Evolutionary conservation across 1,284 basidiomycete genomes (phyloP).

Genomic region (Ganoderma sinense): DNA sequence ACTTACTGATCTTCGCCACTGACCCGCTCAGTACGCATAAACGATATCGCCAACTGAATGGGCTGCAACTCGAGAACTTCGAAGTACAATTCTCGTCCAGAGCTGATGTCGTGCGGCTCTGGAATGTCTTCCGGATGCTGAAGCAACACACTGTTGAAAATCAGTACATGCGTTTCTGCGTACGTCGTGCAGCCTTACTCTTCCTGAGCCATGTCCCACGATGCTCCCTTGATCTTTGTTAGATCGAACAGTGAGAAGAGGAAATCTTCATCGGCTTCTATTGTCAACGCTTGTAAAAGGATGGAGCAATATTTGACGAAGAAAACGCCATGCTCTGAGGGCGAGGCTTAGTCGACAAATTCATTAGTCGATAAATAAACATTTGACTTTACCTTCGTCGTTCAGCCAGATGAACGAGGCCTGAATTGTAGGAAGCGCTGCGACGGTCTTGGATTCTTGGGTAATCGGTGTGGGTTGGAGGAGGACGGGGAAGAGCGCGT

Average conservation of each 20-base stretch:
- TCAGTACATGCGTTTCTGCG: neutral
- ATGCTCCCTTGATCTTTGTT: constrained; percentile 88
- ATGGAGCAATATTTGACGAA: constrained; percentile 99
- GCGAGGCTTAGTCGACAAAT: neutral
- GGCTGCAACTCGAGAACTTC: constrained; percentile 98
- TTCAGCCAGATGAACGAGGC: constrained; percentile 90
- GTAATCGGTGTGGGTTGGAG: constrained; percentile 94
- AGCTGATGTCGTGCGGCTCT: constrained; percentile 75
- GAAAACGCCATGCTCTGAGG: constrained; percentile 89
- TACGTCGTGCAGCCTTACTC: constrained; percentile 62
- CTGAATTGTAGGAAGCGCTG: constrained; percentile 92
- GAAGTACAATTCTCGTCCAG: constrained; percentile 90
- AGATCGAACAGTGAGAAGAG: constrained; percentile 94
- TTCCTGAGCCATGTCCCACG: constrained; percentile 81
- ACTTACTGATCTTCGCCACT: constrained; percentile 93
- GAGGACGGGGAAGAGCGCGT: constrained; percentile 95
- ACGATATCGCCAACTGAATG: constrained; percentile 91
- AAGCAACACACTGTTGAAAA: constrained; percentile 71
- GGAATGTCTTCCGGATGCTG: constrained; percentile 79
- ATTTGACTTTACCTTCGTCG: constrained; percentile 75
- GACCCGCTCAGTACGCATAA: constrained; percentile 95
- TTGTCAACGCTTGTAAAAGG: constrained; percentile 92
- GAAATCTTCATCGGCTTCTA: constrained; percentile 98
- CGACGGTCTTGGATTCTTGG: constrained; percentile 83
- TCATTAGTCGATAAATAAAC: neutral